Percentiles rank a stretch among this genome's conserved stretches.
Conservation (phyloP, 306 rosid species). For the Gastrolobium bilobum region DNA sequence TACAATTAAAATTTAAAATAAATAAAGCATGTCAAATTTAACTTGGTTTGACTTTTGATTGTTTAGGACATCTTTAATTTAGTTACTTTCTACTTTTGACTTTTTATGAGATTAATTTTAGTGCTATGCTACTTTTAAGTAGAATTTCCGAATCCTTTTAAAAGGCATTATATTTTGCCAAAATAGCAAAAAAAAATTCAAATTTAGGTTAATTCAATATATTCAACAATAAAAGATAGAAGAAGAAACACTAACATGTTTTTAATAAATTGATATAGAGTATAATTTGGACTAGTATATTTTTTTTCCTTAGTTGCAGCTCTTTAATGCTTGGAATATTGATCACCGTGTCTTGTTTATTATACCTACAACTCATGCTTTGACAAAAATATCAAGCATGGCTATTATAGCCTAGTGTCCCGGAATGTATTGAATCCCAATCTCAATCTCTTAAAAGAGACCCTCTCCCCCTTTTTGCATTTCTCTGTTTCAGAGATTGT, state of each 20-base stretch:
- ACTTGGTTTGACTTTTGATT: slow-evolving; percentile 16
- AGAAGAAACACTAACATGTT: background rate
- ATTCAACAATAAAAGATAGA: background rate
- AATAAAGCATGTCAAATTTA: background rate
- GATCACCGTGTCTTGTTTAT: background rate
- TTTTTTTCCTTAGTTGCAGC: background rate
- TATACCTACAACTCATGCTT: background rate
- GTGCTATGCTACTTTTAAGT: slow-evolving; percentile 7
- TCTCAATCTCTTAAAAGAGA: background rate
- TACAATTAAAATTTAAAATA: background rate
- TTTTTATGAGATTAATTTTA: slow-evolving; percentile 24
- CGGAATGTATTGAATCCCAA: background rate
- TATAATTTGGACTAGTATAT: background rate
- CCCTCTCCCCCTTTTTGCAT: too few relatives aligned
- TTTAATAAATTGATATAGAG: background rate
- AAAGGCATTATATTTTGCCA: background rate
- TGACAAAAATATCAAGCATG: slow-evolving; percentile 23
- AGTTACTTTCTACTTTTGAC: slow-evolving; percentile 38
- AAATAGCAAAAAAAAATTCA: slow-evolving; percentile 14
- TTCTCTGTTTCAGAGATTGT: background rate
- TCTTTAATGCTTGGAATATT: background rate
- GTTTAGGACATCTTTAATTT: slow-evolving; percentile 12
- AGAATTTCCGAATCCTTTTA: slow-evolving; percentile 20
- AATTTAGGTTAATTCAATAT: background rate
- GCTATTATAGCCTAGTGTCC: background rate